Evolutionary conservation across 225 moss, liverwort and hornwort species (phyloP), one percentile per base, ranked within the genome.

Genomic region (Pseudisothecium myosuroides): DNA sequence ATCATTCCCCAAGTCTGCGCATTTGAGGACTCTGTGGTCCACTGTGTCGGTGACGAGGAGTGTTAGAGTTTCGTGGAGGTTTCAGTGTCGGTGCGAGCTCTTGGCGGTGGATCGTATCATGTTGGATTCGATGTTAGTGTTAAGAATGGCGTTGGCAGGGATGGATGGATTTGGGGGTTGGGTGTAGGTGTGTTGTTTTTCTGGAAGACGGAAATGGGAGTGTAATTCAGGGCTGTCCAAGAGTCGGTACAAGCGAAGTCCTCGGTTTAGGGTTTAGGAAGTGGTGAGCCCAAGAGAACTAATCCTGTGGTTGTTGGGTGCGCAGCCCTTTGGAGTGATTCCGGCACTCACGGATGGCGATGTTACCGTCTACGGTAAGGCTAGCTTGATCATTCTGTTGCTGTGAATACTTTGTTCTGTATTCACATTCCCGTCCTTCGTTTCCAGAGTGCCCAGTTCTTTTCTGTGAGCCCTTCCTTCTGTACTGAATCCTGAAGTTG

Each of bases 281-380:
- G 11, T 36, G 55, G n/a, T 14, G 41, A 20, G 29, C 6, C 7
- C 2, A 20, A 58, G 20, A 59, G 27, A 59, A 14, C 34, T 82
- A 47, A 82, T 43, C 2, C 23, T 74, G 31, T 72, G 56, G 54
- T 47, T 47, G 14, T 32, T 22, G 7, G 80, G 41, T 84, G 66
- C 8, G 89, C 92, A 94, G 92, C 94, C 94, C 1, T 94, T 94
- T 29, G 94, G 89, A 77, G 52, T 88, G 65, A 20, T 94, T n/a
- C 94, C 94, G 12, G 41, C 59, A 8, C 20, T 92, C 7, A 52
- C 43, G 26, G 93, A 94, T 26, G 93, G 88, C 32, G 91, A 91
- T 28, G 10, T 94, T 3, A 74, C 68, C 2, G 19, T 94, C 32
- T 92, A 79, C 39, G 94, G 94, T 88, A 45, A 65, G 76, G 45